Percentiles rank a stretch among this genome's conserved stretches.
phyloP scores from a whole-genome alignment of 2,329 filamentous ascomycete genomes.

The Trichoderma sp. region DNA sequence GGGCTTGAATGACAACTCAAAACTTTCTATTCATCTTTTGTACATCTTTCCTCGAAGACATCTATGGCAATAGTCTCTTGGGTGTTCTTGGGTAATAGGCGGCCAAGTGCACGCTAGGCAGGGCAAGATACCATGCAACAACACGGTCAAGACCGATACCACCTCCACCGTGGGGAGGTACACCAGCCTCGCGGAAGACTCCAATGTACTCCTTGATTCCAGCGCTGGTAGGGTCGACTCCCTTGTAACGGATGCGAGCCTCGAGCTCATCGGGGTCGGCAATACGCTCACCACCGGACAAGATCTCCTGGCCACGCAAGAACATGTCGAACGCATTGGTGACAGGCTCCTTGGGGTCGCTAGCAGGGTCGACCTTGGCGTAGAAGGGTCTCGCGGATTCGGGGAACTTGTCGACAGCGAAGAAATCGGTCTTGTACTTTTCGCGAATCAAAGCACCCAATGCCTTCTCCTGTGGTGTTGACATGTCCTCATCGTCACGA shows the following conservation, averaged over 20 bases:
- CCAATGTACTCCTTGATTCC: slow-evolving; percentile 90
- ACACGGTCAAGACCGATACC: slow-evolving; percentile 58
- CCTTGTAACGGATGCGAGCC: slow-evolving; percentile 72
- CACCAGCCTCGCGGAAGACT: slow-evolving; percentile 75
- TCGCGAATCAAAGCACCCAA: slow-evolving; percentile 80
- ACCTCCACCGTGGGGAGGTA: slow-evolving; percentile 66
- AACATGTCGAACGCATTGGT: slow-evolving; percentile 79
- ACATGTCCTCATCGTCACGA: slow-evolving; percentile 74
- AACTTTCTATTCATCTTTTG: not conserved
- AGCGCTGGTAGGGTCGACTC: slow-evolving; percentile 69
- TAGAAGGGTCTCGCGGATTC: slow-evolving; percentile 86
- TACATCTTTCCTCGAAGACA: slow-evolving; percentile 11
- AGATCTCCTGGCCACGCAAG: slow-evolving; percentile 87
- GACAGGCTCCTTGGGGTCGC: slow-evolving; percentile 61
- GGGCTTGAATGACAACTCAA: not conserved
- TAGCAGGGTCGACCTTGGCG: slow-evolving; percentile 71
- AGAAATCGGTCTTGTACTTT: slow-evolving; percentile 95
- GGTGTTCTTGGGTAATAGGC: slow-evolving; percentile 59
- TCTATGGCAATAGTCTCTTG: slow-evolving; percentile 54
- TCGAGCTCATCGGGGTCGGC: slow-evolving; percentile 75
- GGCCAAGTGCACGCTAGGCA: slow-evolving; percentile 58
- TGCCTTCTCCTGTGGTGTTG: slow-evolving; percentile 80
- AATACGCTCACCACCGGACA: slow-evolving; percentile 89
- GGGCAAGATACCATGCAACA: slow-evolving; percentile 61
- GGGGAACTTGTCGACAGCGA: slow-evolving; percentile 95